Base-by-base conservation (phyloP, 345 rosid species). In the Trapa bicornis region DNA sequence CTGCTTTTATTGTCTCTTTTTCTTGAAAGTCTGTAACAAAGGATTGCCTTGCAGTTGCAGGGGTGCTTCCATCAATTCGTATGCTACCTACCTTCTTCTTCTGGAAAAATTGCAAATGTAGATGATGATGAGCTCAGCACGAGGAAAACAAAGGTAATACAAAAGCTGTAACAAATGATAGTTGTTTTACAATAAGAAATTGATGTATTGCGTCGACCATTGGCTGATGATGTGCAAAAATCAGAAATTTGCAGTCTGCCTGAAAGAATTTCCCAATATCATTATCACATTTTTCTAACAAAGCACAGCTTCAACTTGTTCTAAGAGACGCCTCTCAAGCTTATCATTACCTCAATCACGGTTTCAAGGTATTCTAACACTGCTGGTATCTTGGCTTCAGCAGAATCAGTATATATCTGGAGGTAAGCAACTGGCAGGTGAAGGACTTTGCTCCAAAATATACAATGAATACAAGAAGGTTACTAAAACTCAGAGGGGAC, bases 321-420 rank as follows among this genome's bases (percentile, higher is more conserved):
- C 43, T 41, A 41, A 41, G 43, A 41, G 43, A 41, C 7, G 43
- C 29, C 29, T 41, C 1, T 41, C 43, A 41, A 0, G 43, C 1
- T 41, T 41, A 41, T 41, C 32, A 66, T 67, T 79, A 89, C 98
- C 98, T 93, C 98, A 71, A 93, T 67, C 39, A 92, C 76, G 32
- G 84, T 92, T 84, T 75, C 97, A 67, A 89, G 78, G 80, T 89
- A 89, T 66, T 86, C 97, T 71, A 89, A 70, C 69, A 92, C 96
- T 48, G 96, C 91, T 56, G 98, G 89, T 66, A 89, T 85, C 81
- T 92, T 92, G 80, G 94, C 97, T 80, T 84, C 87, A 66, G 94
- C 96, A 41, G 98, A 93, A 74, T 85, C 94, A 29, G 86, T 90
- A 72, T 89, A 93, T 70, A 93, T 93, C 98, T 92, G 82, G 66